Conservation (phyloP, 768 basidiomycete genomes). For the Leccinum broughii region DNA sequence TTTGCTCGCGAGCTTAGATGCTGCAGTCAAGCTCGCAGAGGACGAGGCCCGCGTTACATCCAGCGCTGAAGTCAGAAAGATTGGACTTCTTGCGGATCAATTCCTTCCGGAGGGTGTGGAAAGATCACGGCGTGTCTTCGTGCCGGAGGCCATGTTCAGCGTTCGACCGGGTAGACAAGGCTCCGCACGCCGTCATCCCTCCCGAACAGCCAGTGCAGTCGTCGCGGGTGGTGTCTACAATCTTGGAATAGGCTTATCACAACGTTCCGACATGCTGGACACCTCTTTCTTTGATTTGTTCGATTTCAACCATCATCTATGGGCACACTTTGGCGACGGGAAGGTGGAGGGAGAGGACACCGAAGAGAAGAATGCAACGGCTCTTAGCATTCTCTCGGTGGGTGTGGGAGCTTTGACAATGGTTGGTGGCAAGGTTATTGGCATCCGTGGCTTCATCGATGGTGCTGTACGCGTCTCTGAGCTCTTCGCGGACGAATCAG, state of each 20-base stretch:
- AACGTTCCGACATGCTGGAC: conserved; percentile 75
- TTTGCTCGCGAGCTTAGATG: conserved; percentile 79
- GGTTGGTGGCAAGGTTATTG: conserved; percentile 81
- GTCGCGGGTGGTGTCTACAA: conserved; percentile 79
- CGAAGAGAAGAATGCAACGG: conserved; percentile 51
- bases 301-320: conserved; percentile 81
- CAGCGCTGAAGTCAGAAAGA: conserved; percentile 59
- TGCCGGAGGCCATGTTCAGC: conserved; percentile 98
- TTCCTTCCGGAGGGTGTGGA: conserved; percentile 83
- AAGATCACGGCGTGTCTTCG: conserved; percentile 79
- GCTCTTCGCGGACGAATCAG: conserved; percentile 73
- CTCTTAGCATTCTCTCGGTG: conserved; percentile 71
- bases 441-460: conserved; percentile 75
- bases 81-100: conserved; percentile 68
- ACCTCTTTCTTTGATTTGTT: conserved; percentile 83
- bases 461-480: conserved; percentile 74
- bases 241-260: conserved; percentile 79
- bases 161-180: conserved; percentile 44
- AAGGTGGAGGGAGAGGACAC: conserved; percentile 29
- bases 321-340: conserved; percentile 63
- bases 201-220: conserved; percentile 46
- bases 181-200: conserved; percentile 37
- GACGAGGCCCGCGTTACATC: conserved; percentile 78
- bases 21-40: conserved; percentile 76
- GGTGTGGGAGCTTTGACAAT: conserved; percentile 87